phyloP scores from a whole-genome alignment of 2,329 filamentous ascomycete species.

The Aspergillus calidoustus region DNA sequence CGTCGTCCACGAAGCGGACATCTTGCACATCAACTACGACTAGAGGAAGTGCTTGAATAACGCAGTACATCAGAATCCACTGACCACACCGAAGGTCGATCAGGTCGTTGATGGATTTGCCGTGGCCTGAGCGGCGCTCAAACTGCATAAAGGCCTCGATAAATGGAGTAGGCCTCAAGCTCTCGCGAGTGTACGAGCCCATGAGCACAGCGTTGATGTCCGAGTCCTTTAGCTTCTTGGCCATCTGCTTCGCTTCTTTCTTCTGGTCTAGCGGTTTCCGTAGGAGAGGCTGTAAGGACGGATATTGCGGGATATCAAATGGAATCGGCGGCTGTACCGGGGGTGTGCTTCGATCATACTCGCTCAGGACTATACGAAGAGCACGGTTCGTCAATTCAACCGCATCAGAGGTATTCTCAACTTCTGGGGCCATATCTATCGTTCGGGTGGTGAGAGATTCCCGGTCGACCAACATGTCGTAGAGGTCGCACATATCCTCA shows the following conservation, averaged over 20 bases:
- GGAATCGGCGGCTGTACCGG: slow-evolving; percentile 90
- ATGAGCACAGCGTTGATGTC: slow-evolving; percentile 78
- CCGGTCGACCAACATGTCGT: slow-evolving; percentile 86
- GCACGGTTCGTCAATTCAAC: slow-evolving; percentile 69
- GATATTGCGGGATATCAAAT: slow-evolving; percentile 82
- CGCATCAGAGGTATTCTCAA: slow-evolving; percentile 51
- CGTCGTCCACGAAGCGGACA: slow-evolving; percentile 49
- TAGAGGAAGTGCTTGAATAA: slow-evolving; percentile 55
- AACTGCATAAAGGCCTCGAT: slow-evolving; percentile 55
- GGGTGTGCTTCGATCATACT: slow-evolving; percentile 87
- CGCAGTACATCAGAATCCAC: slow-evolving; percentile 57
- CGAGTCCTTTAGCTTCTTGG: slow-evolving; percentile 74
- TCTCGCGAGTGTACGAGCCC: slow-evolving; percentile 79
- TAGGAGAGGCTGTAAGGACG: slow-evolving; percentile 68
- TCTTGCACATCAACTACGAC: slow-evolving; percentile 55
- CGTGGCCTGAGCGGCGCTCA: slow-evolving; percentile 49
- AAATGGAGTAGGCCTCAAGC: slow-evolving; percentile 55
- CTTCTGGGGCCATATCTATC: slow-evolving; percentile 67
- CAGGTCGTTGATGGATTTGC: slow-evolving; percentile 51
- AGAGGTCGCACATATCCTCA: slow-evolving; percentile 81
- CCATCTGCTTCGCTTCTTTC: slow-evolving; percentile 73
- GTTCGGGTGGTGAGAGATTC: slow-evolving; percentile 76
- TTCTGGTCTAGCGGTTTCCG: slow-evolving; percentile 70
- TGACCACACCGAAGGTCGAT: slow-evolving; percentile 54
- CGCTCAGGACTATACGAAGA: slow-evolving; percentile 77